These are phyloP conservation scores for Acanthamoeba royreba DNA, from an alignment of 208 protist genomes.

Conservation along the genomic window DNA sequence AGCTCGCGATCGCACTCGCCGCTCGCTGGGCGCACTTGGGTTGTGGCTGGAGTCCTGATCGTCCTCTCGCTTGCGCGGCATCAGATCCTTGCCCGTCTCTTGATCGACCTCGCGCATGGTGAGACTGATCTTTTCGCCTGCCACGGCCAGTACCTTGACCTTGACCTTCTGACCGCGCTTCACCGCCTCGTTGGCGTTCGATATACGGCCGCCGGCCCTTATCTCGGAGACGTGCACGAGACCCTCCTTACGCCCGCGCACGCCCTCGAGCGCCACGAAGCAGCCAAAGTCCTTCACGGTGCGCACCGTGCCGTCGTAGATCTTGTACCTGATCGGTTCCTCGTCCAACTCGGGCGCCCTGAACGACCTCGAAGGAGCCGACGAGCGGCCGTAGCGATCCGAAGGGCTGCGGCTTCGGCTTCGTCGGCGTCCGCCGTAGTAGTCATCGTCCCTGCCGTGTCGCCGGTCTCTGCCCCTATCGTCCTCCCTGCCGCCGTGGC, in stretches of 20 bases:
- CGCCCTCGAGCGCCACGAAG: constrained; percentile 78
- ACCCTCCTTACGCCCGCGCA: constrained; percentile 69
- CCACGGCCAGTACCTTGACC: constrained; percentile 82
- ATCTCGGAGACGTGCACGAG: constrained; percentile 77
- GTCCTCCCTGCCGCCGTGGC: not conserved
- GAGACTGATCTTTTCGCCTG: constrained; percentile 75
- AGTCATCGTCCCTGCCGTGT: not conserved
- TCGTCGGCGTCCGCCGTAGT: not conserved
- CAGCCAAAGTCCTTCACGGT: constrained; percentile 82
- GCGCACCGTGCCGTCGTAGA: constrained; percentile 81
- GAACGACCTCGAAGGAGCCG: not conserved
- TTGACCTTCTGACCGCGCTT: constrained; percentile 74
- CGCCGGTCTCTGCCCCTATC: not conserved
- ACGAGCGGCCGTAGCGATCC: not conserved
- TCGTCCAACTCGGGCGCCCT: not conserved
- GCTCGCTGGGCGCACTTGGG: constrained; percentile 17
- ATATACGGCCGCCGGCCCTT: not conserved
- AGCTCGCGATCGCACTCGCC: not conserved
- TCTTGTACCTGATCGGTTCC: constrained; percentile 72
- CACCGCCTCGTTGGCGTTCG: constrained; percentile 63
- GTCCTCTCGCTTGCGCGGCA: constrained; percentile 22
- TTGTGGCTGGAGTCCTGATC: constrained; percentile 34
- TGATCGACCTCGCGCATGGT: constrained; percentile 89
- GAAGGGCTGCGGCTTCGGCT: not conserved
- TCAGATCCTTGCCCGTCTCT: constrained; percentile 72